Percentiles rank a stretch among this genome's conserved stretches.
phyloP scores from a whole-genome alignment of 257 asterid genomes.

The Nicotiana benthamiana region DNA sequence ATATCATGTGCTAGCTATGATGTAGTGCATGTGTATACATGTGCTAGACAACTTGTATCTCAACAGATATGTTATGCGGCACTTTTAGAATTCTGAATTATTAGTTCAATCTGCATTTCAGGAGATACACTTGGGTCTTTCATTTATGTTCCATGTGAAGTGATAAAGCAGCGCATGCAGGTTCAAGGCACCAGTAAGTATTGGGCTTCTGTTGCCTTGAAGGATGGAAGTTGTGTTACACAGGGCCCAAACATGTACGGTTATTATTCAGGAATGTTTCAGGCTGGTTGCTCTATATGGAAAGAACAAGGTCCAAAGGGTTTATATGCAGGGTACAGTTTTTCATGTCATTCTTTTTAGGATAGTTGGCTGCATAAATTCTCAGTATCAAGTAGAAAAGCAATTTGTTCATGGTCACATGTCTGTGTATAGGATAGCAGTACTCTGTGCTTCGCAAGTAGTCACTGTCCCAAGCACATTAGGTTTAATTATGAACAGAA shows the following conservation, averaged over 20 bases:
- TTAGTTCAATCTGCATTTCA: slow-evolving; percentile 23
- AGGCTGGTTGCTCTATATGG: slow-evolving; percentile 82
- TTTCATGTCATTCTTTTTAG: background rate
- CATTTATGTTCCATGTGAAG: slow-evolving; percentile 78
- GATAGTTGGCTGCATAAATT: background rate
- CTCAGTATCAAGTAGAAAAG: background rate
- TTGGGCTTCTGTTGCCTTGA: slow-evolving; percentile 54
- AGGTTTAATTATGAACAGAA: background rate
- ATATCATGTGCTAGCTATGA: too few species aligned
- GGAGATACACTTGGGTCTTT: slow-evolving; percentile 82
- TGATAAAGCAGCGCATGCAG: slow-evolving; percentile 86
- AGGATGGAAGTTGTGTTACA: slow-evolving; percentile 34
- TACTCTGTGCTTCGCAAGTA: background rate
- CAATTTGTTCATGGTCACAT: background rate
- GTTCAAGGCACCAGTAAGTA: slow-evolving; percentile 71
- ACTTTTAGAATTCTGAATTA: background rate
- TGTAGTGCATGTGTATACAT: too few species aligned
- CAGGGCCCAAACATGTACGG: slow-evolving; percentile 44
- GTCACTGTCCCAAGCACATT: background rate
- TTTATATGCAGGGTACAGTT: slow-evolving; percentile 61
- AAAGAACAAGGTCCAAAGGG: slow-evolving; percentile 75
- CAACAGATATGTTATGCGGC: background rate
- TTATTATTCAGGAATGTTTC: slow-evolving; percentile 75
- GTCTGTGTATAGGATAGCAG: background rate
- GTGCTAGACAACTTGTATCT: too few species aligned